These are phyloP conservation scores for Arthroderma sp. DNA, from an alignment of 2,329 filamentous ascomycete genomes.

Conservation along the genomic window DNA sequence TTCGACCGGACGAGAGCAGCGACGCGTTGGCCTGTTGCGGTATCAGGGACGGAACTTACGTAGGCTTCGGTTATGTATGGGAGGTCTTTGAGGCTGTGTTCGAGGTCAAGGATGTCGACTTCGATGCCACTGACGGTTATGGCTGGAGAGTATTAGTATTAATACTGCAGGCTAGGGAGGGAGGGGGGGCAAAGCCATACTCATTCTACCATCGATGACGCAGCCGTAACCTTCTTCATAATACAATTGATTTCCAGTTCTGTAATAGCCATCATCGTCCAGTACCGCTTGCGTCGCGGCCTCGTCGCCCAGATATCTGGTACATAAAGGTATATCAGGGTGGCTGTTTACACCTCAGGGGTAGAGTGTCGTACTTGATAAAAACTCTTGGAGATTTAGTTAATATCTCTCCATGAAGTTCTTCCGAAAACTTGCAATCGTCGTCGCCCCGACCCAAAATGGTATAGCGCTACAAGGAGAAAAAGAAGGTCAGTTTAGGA, in stretches of 20 bases:
- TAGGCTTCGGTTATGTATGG: slow-evolving; percentile 11
- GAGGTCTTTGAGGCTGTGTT: slow-evolving; percentile 9
- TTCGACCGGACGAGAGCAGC: slow-evolving; percentile 5
- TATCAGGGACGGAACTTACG: slow-evolving; percentile 8
- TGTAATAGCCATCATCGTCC: slow-evolving; percentile 12
- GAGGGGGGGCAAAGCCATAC: not conserved
- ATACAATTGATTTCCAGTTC: slow-evolving; percentile 12
- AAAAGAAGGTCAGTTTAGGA: too few relatives aligned
- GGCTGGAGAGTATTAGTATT: slow-evolving; percentile 2
- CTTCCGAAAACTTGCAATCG: slow-evolving; percentile 1
- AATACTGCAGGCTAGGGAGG: not conserved
- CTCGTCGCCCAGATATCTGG: slow-evolving; percentile 7
- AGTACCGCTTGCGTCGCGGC: slow-evolving; percentile 5
- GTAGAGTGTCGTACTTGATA: not conserved
- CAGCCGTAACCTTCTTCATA: slow-evolving; percentile 7
- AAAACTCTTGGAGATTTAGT: not conserved
- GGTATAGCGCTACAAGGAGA: too few relatives aligned
- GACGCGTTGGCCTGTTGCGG: slow-evolving; percentile 1
- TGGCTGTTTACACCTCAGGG: too few relatives aligned
- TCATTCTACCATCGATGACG: slow-evolving; percentile 13
- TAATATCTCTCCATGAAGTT: slow-evolving; percentile 7
- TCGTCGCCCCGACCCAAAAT: too few relatives aligned
- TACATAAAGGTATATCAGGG: not conserved
- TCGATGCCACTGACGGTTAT: slow-evolving; percentile 6
- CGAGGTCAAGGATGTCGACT: slow-evolving; percentile 10